phyloP scores from a whole-genome alignment of 176 grass and related monocot species.

The Carex pumila region DNA sequence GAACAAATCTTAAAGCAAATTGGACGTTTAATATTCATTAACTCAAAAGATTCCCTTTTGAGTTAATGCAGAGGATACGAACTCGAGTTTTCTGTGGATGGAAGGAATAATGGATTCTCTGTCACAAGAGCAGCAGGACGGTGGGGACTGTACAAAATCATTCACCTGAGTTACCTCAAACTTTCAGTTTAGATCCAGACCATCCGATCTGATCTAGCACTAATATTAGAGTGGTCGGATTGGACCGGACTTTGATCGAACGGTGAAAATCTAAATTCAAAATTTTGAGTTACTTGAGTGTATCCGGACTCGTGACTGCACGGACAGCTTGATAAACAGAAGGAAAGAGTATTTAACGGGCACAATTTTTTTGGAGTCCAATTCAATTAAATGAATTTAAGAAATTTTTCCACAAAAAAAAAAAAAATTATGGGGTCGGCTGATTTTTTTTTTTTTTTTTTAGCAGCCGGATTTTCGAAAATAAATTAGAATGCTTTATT shows the following conservation, averaged over 20 bases:
- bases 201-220: no score
- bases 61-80: no score
- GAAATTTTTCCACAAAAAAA: not conserved
- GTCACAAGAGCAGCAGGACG: not conserved
- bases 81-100: not conserved
- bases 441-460: not conserved
- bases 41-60: no score
- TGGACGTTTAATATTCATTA: no score
- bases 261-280: no score
- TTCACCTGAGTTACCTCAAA: no score
- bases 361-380: not conserved
- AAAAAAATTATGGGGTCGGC: not conserved
- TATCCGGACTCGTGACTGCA: no score
- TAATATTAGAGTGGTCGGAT: no score
- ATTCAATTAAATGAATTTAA: not conserved
- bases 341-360: not conserved
- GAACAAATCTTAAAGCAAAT: no score
- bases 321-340: not conserved
- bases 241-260: no score
- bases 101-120: constrained; percentile 13
- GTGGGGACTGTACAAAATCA: not conserved
- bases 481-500: not conserved
- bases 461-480: not conserved
- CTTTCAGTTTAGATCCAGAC: no score
- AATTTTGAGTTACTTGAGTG: no score